Base-by-base conservation (phyloP, 345 rosid species). In the Hibiscus mutabilis region DNA sequence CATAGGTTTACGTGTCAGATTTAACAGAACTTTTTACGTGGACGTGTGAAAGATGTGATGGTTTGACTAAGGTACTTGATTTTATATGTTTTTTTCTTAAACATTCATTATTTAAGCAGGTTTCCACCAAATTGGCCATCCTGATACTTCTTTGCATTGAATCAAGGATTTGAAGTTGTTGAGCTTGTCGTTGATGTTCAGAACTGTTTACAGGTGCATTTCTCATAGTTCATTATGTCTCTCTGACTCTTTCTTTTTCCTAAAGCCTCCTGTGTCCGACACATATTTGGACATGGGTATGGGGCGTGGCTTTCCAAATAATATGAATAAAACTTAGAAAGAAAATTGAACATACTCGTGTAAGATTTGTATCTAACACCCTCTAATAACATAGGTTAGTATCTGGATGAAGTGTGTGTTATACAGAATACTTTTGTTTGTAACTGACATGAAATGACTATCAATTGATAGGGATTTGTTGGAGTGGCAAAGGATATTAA, bases 11-110 rank as follows among this genome's bases (percentile, higher is more conserved):
- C 71, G 77, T 88, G 76, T 88, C 96, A 64, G 98, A 89, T 79
- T 79, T 91, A 78, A 78, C 92, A 5, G 85, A 87, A 76, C 86
- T 91, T 72, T 90, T 88, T 79, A 85, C 91, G 12, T 94, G 97
- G 98, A 91, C 96, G 0, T 94, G 97, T 68, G 76, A 87, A 56
- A 85, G 96, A 78, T 94, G 97, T 78, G 79, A 84, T 78, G 98
- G 85, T 60, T 76, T 84, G 80, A 91, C 93, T 2, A 76, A 82
- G 96, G 97, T 90, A 79, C 19, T 47, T 66, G 60, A 12, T 11
- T 51, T 27, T 6, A 44, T 6, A 44, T 57, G 21, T 63, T 52
- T 10, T 42, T 76, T 55, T 61, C 25, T 63, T 51, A 52, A 19
- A n/a, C 19, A 27, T 66, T 59, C 2, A 46, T 3, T 57, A 15